Evolutionary conservation across 495 filamentous ascomycete species (phyloP).

Genomic region (Daldinia bambusicola): DNA sequence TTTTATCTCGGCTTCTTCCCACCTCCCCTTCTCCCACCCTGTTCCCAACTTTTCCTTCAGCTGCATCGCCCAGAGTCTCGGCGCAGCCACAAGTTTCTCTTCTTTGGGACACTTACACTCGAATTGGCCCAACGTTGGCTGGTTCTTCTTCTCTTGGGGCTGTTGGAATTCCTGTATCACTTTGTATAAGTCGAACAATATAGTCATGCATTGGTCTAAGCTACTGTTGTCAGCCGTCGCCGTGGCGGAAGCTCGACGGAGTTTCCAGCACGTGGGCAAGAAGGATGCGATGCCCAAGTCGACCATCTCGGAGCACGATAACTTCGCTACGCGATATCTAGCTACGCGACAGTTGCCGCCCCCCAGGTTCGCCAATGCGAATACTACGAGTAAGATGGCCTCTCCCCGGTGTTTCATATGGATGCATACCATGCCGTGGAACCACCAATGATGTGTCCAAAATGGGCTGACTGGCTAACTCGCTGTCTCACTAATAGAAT

Average conservation of each 20-base stretch:
- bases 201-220: slow-evolving; percentile 45
- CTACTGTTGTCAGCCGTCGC: slow-evolving; percentile 44
- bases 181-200: slow-evolving; percentile 7
- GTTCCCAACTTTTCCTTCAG: slow-evolving; percentile 9
- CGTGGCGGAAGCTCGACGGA: slow-evolving; percentile 45
- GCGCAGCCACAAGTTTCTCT: slow-evolving; percentile 17
- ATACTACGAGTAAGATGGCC: slow-evolving; percentile 47
- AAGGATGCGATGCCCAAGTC: slow-evolving; percentile 33
- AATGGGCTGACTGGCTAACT: slow-evolving; percentile 4
- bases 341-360: slow-evolving; percentile 43
- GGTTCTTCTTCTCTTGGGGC: slow-evolving; percentile 8
- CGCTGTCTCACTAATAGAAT: slow-evolving; percentile 57
- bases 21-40: background rate
- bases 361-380: slow-evolving; percentile 50
- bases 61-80: slow-evolving; percentile 33
- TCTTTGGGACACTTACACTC: slow-evolving; percentile 23
- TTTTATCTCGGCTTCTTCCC: slow-evolving; percentile 22
- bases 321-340: slow-evolving; percentile 33
- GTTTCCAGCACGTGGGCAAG: slow-evolving; percentile 53
- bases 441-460: background rate
- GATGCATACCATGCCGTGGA: background rate
- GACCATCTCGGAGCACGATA: background rate
- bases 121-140: background rate
- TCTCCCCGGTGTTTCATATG: background rate
- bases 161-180: background rate